Percentiles rank a stretch among this genome's conserved stretches.
phyloP scores from a whole-genome alignment of 1,284 basidiomycete genomes.

The Malassezia sp. region DNA sequence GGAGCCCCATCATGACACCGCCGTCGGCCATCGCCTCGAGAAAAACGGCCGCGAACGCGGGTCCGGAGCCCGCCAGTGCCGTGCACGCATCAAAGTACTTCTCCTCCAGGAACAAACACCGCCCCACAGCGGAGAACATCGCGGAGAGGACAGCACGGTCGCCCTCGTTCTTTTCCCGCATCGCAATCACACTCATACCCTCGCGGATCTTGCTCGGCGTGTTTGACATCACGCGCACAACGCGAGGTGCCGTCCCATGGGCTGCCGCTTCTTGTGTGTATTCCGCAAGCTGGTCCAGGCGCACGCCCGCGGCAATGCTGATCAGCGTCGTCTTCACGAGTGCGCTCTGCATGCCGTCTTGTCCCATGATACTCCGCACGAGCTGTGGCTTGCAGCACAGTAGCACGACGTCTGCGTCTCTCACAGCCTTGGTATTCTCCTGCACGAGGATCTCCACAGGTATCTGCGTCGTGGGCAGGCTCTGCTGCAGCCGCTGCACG shows the following conservation, averaged over 20 bases:
- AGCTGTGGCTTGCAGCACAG: constrained; percentile 67
- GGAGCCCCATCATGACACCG: constrained; percentile 99
- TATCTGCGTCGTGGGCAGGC: constrained; percentile 23
- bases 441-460: constrained; percentile 58
- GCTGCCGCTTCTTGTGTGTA: too few species aligned
- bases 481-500: constrained; percentile 57
- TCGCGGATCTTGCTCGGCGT: constrained; percentile 68
- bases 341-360: constrained; percentile 73
- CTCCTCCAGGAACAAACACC: constrained; percentile 40
- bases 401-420: constrained; percentile 69
- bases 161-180: constrained; percentile 14
- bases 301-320: constrained; percentile 91
- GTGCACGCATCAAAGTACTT: constrained; percentile 89
- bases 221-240: constrained; percentile 96
- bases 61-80: constrained; percentile 86
- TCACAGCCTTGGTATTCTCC: constrained; percentile 64
- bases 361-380: constrained; percentile 62
- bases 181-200: constrained; percentile 42
- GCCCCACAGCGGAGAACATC: constrained; percentile 41
- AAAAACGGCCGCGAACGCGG: constrained; percentile 91
- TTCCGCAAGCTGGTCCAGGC: constrained; percentile 72
- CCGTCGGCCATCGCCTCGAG: constrained; percentile 98
- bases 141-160: constrained; percentile 29
- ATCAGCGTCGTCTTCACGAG: constrained; percentile 81
- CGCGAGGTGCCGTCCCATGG: constrained; percentile 65